Evolutionary conservation across 305 asterid genomes (phyloP).

Genomic region (Striga hermonthica): DNA sequence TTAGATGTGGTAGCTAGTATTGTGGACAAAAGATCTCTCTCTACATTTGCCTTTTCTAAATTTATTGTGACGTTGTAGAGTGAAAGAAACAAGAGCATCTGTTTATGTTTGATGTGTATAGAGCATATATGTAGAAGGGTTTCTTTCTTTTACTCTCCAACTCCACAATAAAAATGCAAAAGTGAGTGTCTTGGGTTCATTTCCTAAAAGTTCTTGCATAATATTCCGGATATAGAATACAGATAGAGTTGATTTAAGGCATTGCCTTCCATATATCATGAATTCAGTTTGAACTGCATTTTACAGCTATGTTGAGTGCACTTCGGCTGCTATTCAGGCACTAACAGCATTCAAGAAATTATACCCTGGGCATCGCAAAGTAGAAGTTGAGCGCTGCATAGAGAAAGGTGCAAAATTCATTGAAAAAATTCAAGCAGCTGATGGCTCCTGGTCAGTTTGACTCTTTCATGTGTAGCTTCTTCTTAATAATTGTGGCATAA

Average conservation of each 20-base stretch:
- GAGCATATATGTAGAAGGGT: too few relatives aligned
- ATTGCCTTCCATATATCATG: constrained; percentile 14
- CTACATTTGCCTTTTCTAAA: neutral
- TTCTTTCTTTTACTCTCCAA: too few relatives aligned
- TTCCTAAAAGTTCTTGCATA: constrained; percentile 10
- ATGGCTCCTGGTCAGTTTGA: constrained; percentile 92
- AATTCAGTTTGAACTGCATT: constrained; percentile 30
- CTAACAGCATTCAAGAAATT: constrained; percentile 63
- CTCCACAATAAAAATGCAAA: too few relatives aligned
- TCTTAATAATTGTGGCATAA: neutral
- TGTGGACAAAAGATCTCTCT: constrained; percentile 16
- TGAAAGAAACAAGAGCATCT: too few relatives aligned
- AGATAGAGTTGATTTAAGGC: constrained; percentile 10
- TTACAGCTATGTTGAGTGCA: constrained; percentile 91
- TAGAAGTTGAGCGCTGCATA: constrained; percentile 67
- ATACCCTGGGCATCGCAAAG: constrained; percentile 89
- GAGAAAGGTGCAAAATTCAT: constrained; percentile 70
- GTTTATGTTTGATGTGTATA: too few relatives aligned
- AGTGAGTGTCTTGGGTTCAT: too few relatives aligned
- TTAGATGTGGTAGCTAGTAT: constrained; percentile 18
- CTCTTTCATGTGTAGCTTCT: constrained; percentile 22
- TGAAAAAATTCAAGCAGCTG: constrained; percentile 74
- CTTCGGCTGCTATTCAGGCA: constrained; percentile 98
- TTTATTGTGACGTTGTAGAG: too few relatives aligned
- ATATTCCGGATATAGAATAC: constrained; percentile 10